phyloP scores from a whole-genome alignment of 2,329 filamentous ascomycete genomes.

The Endothia cerciana region DNA sequence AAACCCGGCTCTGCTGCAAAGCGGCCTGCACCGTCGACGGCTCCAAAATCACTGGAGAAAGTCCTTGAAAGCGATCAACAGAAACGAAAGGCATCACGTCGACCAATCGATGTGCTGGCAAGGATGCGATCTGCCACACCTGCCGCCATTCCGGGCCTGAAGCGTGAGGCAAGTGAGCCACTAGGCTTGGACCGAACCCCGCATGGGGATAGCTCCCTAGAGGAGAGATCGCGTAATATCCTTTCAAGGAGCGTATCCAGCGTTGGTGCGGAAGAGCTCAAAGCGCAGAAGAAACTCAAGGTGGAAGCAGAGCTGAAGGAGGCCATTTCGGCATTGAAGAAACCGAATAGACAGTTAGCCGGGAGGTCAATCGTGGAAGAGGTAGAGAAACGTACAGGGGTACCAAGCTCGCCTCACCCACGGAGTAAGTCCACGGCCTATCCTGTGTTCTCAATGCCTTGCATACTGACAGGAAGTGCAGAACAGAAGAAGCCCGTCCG shows the following conservation, averaged over 20 bases:
- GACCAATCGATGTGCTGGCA: constrained; percentile 61
- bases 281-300: constrained; percentile 66
- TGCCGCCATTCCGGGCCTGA: constrained; percentile 62
- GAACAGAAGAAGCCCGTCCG: constrained; percentile 58
- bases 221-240: constrained; percentile 47
- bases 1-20: constrained; percentile 59
- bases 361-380: constrained; percentile 70
- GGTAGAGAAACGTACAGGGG: constrained; percentile 60
- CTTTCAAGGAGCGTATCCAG: constrained; percentile 51
- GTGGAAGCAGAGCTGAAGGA: constrained; percentile 73
- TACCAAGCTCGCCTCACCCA: constrained; percentile 48
- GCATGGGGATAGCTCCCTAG: constrained; percentile 47
- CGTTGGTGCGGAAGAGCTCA: constrained; percentile 57
- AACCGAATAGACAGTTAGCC: constrained; percentile 73
- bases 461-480: constrained; percentile 34
- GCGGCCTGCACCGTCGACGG: constrained; percentile 46
- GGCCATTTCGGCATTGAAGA: constrained; percentile 74
- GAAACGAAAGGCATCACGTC: constrained; percentile 59
- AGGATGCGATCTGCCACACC: constrained; percentile 72
- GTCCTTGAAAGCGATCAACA: constrained; percentile 64
- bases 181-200: constrained; percentile 53
- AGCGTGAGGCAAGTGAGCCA: constrained; percentile 70
- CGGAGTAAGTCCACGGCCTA: constrained; percentile 49
- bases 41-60: constrained; percentile 60
- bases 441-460: not conserved